A percentile compares a stretch with the other conserved stretches of the same genome.
Evolutionary conservation across 2,329 filamentous ascomycete genomes (phyloP).

Genomic region (Beauveria australis): DNA sequence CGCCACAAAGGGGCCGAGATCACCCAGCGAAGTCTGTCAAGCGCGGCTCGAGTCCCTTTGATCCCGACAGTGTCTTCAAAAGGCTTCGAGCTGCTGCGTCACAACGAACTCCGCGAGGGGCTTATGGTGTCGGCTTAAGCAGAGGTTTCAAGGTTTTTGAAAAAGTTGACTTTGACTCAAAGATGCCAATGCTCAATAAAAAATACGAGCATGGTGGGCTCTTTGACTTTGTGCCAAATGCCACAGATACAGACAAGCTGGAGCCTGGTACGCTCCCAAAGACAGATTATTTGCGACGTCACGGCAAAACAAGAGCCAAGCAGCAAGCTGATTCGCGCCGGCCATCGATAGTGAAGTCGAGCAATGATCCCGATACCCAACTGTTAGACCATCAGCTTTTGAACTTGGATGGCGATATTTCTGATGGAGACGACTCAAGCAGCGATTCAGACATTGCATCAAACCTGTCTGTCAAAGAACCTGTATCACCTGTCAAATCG

Average conservation of each 20-base stretch:
- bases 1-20: conserved; percentile 21
- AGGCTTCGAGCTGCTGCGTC: conserved; percentile 42
- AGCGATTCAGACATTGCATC: conserved; percentile 48
- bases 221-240: conserved; percentile 35
- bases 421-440: conserved; percentile 35
- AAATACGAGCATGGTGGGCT: conserved; percentile 51
- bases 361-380: background rate
- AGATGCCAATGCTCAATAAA: conserved; percentile 45
- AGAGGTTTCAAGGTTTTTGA: conserved; percentile 43
- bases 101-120: conserved; percentile 15
- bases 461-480: conserved; percentile 41
- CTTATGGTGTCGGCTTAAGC: conserved; percentile 15
- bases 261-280: conserved; percentile 32
- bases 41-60: conserved; percentile 48
- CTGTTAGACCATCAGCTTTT: background rate
- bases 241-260: conserved; percentile 14
- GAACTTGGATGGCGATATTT: conserved; percentile 7
- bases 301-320: conserved; percentile 33
- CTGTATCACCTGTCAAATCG: conserved; percentile 42
- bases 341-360: conserved; percentile 3
- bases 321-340: conserved; percentile 19
- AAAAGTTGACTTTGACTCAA: conserved; percentile 45
- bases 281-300: conserved; percentile 40
- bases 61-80: conserved; percentile 51
- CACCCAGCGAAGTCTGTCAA: conserved; percentile 30